Base-by-base conservation (phyloP, 1,139 yeast genomes). In the Candida sanyaensis region DNA sequence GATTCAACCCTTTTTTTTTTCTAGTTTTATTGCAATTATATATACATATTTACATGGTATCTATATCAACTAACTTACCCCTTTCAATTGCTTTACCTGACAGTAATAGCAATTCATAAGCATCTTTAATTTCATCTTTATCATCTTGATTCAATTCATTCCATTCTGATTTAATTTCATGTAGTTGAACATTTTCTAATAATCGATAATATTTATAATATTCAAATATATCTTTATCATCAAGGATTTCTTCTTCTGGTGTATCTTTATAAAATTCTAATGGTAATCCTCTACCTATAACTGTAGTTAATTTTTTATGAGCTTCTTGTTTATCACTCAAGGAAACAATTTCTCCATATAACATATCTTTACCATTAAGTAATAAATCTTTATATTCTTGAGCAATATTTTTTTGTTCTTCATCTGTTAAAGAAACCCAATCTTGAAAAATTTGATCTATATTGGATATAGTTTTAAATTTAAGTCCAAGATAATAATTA, bases 311-410 rank as follows among this genome's bases (percentile, higher is more conserved):
- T 13, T 26, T 30, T 24, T 32, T 28, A 11, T 17, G 26, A 21
- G 39, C 40, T 24, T 12, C 36, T 9, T 24, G 24, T 37, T 46
- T 45, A 13, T 56, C 61, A 21, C 53, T 63, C 6, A 59, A 48
- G 8, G 62, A 52, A 27, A 69, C 61, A n/a, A 72, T 54, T 49
- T 65, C 49, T 2, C 78, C 78, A 37, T 53, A 55, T 42, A 61
- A 55, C 33, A 71, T 61, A 46, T 68, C 72, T 38, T 60, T 55
- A 0, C 78, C 78, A 37, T 50, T 53, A 33, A 56, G 54, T 40
- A 68, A 49, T 12, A 71, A 52, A n/a, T 59, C 54, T 12, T 61
- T 57, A 44, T 69, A 71, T 37, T 67, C 72, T 21, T 53, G 58
- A 10, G 66, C 49, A 37, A 62, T 61, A 4, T 40, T 45, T 17